A percentile compares a stretch with the other conserved stretches of the same genome.
Conservation (phyloP, 257 asterid species). For the Jasminum sambac region DNA sequence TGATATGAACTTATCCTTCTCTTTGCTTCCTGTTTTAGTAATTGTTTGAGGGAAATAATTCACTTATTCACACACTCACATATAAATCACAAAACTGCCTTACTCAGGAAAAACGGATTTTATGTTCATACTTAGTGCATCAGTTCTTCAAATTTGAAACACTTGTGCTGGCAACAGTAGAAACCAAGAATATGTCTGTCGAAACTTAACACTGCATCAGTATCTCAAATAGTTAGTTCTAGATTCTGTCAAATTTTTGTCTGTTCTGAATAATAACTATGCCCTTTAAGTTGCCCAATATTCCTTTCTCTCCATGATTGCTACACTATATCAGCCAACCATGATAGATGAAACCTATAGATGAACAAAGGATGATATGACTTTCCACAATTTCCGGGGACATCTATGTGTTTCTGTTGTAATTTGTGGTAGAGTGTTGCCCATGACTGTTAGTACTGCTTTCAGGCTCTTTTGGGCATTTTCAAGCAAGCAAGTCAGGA, state of each 20-base stretch:
- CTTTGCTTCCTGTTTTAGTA: background rate
- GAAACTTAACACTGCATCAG: constrained; percentile 13
- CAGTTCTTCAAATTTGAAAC: background rate
- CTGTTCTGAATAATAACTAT: background rate
- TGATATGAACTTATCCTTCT: background rate
- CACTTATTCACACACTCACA: background rate
- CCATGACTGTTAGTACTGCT: constrained; percentile 12
- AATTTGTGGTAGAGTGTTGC: constrained; percentile 9
- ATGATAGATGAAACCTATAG: constrained; percentile 9
- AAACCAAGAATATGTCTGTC: background rate
- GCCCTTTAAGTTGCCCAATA: constrained; percentile 3
- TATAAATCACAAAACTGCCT: background rate
- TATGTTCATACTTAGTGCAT: background rate
- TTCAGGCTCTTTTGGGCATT: constrained; percentile 97
- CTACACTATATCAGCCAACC: constrained; percentile 12
- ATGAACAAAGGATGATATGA: background rate
- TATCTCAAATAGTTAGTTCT: background rate
- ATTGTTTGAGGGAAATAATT: too few species aligned
- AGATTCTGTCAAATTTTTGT: background rate
- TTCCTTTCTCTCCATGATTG: constrained; percentile 8
- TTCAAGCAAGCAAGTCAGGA: constrained; percentile 93
- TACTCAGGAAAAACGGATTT: background rate
- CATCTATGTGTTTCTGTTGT: constrained; percentile 7
- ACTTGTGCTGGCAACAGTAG: background rate
- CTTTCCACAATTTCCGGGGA: constrained; percentile 18